Evolutionary conservation across 1,284 basidiomycete genomes (phyloP).

Genomic region (Heliocybe sulcata): DNA sequence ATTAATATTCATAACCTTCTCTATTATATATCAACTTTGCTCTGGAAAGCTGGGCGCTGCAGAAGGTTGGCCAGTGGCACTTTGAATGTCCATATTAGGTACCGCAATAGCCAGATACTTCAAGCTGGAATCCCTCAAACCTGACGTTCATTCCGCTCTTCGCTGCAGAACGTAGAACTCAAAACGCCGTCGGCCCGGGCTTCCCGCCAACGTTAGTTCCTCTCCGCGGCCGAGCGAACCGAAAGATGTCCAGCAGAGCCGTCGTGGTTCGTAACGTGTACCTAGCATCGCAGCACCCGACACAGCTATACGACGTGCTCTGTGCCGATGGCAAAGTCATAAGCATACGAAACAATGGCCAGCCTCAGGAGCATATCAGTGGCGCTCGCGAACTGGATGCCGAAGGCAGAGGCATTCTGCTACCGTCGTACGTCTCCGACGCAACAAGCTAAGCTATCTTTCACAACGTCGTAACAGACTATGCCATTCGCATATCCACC

Average conservation of each 20-base stretch:
- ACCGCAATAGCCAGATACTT: no score
- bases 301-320: slow-evolving; percentile 17
- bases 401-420: slow-evolving; percentile 33
- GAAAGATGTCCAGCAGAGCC: not conserved
- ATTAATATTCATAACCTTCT: no score
- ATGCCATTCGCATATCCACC: slow-evolving; percentile 58
- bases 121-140: no score
- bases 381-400: slow-evolving; percentile 27
- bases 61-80: not conserved
- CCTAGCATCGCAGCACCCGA: not conserved
- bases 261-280: not conserved
- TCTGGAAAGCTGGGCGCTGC: not conserved
- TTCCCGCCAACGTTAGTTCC: no score
- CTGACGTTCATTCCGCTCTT: no score
- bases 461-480: slow-evolving; percentile 27
- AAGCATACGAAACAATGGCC: slow-evolving; percentile 5
- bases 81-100: not conserved
- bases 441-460: not conserved
- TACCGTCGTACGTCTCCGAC: slow-evolving; percentile 39
- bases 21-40: no score
- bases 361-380: not conserved
- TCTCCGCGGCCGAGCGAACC: no score
- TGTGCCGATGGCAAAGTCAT: slow-evolving; percentile 16
- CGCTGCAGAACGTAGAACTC: no score
- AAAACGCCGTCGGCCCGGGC: no score